Evolutionary conservation across 306 rosid genomes (phyloP).

Genomic region (Quillaja saponaria): DNA sequence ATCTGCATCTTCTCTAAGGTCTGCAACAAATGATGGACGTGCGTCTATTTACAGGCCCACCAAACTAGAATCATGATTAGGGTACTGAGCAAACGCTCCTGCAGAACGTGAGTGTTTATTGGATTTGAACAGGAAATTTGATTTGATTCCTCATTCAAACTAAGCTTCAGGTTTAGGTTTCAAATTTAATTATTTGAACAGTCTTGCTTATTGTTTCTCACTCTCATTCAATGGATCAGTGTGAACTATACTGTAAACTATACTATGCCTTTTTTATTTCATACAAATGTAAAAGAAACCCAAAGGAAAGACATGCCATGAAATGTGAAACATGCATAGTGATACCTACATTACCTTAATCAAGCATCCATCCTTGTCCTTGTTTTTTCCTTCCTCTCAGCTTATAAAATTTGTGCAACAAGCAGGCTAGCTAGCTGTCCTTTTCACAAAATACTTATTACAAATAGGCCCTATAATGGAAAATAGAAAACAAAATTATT

Average conservation of each 20-base stretch:
- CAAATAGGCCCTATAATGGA: slow-evolving; percentile 45
- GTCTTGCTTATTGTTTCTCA: no score
- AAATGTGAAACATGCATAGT: slow-evolving; percentile 84
- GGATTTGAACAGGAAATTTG: slow-evolving; percentile 13
- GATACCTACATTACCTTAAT: slow-evolving; percentile 72
- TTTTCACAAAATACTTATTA: slow-evolving; percentile 26
- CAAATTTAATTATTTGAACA: no score
- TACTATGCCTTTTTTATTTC: no score
- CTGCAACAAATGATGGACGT: no score
- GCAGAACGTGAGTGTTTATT: no score
- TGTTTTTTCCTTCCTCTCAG: slow-evolving; percentile 36
- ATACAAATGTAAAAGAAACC: slow-evolving; percentile 6
- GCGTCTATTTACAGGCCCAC: no score
- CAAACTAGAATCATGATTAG: no score
- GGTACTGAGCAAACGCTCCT: no score
- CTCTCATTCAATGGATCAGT: no score
- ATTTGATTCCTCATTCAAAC: neutral
- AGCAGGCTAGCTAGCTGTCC: slow-evolving; percentile 51
- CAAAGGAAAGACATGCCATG: slow-evolving; percentile 68
- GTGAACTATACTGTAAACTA: no score
- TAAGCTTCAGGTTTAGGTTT: neutral
- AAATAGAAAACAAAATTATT: slow-evolving; percentile 9
- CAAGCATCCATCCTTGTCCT: slow-evolving; percentile 79
- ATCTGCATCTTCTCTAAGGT: no score
- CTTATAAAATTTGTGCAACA: slow-evolving; percentile 74